Evolutionary conservation across 208 protist genomes (phyloP).

Genomic region (Crithidia expoeki): DNA sequence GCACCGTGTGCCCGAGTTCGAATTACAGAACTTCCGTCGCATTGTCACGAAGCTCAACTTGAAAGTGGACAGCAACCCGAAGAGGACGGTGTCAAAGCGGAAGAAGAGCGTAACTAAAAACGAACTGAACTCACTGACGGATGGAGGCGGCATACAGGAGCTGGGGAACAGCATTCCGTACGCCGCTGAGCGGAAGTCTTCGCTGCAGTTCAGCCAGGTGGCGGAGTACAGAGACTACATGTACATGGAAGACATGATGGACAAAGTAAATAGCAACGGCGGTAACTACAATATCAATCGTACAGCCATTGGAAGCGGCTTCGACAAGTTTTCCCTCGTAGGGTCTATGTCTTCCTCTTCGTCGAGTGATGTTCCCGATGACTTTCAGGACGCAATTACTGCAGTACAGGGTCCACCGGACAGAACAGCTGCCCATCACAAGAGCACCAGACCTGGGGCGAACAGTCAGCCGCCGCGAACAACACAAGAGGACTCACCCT

Average conservation of each 20-base stretch:
- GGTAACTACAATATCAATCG: no score
- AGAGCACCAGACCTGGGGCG: background rate
- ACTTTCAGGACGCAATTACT: no score
- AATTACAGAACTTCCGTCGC: background rate
- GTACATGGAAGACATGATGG: background rate
- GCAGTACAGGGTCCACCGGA: no score
- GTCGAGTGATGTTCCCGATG: no score
- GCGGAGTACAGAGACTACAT: background rate
- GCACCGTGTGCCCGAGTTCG: background rate
- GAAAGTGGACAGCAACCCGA: background rate
- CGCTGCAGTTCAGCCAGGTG: background rate
- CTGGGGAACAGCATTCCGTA: background rate
- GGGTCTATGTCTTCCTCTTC: no score
- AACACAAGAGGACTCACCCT: background rate
- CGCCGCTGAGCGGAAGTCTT: background rate
- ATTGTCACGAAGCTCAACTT: background rate
- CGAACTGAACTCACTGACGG: background rate
- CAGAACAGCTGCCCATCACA: background rate
- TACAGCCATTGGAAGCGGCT: no score
- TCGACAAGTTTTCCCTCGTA: no score
- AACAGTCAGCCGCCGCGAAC: no score
- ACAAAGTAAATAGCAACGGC: no score
- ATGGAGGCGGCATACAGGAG: background rate
- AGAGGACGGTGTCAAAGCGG: background rate
- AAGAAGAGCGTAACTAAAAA: background rate